Base-by-base conservation (phyloP, 768 basidiomycete genomes). In the Asterophora lycoperdoides region DNA sequence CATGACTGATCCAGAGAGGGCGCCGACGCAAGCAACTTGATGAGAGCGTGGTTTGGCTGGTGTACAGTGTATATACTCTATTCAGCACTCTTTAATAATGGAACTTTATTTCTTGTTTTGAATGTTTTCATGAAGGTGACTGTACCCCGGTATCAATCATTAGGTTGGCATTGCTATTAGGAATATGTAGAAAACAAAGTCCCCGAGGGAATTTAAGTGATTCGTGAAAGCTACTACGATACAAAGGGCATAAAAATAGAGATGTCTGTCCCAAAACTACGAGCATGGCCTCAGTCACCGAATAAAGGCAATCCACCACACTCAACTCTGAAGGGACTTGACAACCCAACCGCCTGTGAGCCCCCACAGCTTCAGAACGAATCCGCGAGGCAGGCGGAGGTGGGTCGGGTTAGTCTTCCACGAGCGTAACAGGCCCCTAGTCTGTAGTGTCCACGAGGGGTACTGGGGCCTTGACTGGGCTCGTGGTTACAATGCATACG, bases 1-100 rank as follows among this genome's bases (percentile, higher is more conserved):
- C 43, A 89, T 93, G 87, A 73, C 70, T 10, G 88, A 89, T 60
- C 87, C 87, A 0, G 84, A 87, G 55, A 77, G 87, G n/a, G 36
- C 29, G n/a, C 44, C 5, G 13, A 28, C 40, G 1, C 40, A 41
- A 41, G 23, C 40, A 15, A 26, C 23, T 28, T 41, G 26, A 41
- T 5, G 14, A 23, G 23, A 23, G 23, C 23, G 23, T 23, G 23
- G 23, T 23, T 6, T 23, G 23, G 23, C 23, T 23, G 23, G 23
- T 23, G 23, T 23, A n/a, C n/a, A n/a, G n/a, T n/a, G n/a, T n/a
- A n/a, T n/a, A n/a, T n/a, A n/a, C n/a, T n/a, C n/a, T n/a, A n/a
- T n/a, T n/a, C n/a, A n/a, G n/a, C n/a, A n/a, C n/a, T n/a, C n/a
- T n/a, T n/a, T 23, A 23, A 23, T 23, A n/a, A n/a, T 23, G 23